Evolutionary conservation across 768 basidiomycete genomes (phyloP).

Genomic region (Sarcomyxa edulis): DNA sequence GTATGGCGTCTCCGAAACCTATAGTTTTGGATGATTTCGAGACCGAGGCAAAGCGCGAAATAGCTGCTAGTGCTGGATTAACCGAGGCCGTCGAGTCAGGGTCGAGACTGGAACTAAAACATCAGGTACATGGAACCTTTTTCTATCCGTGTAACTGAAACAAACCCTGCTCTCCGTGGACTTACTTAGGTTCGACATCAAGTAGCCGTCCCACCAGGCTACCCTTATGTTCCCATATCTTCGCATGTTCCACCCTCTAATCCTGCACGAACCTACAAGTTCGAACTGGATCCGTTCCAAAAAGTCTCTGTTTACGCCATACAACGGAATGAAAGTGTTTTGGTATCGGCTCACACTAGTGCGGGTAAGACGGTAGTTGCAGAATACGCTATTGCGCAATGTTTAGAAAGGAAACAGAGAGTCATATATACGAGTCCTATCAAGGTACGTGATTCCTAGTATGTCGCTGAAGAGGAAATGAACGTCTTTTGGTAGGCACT

Average conservation of each 20-base stretch:
- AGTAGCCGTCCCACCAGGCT: constrained; percentile 92
- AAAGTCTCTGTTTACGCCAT: constrained; percentile 92
- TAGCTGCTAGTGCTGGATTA: constrained; percentile 84
- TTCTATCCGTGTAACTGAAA: neutral
- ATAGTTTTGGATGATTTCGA: constrained; percentile 92
- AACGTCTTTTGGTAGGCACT: constrained; percentile 59
- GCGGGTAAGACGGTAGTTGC: constrained; percentile 99
- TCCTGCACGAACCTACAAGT: constrained; percentile 91
- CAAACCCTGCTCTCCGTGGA: neutral
- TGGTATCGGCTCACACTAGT: constrained; percentile 98
- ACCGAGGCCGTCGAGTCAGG: constrained; percentile 68
- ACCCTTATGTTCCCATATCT: constrained; percentile 85
- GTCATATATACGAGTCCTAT: constrained; percentile 99
- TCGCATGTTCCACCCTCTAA: constrained; percentile 88
- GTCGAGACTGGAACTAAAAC: constrained; percentile 68
- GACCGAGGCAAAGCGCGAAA: constrained; percentile 88
- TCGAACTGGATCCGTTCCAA: constrained; percentile 96
- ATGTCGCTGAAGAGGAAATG: neutral
- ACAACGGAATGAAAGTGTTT: constrained; percentile 93
- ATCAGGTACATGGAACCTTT: constrained; percentile 56
- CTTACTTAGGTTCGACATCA: constrained; percentile 80
- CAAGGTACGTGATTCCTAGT: constrained; percentile 53
- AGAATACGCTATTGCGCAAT: constrained; percentile 98
- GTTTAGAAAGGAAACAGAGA: constrained; percentile 87
- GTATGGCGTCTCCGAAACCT: constrained; percentile 61